These are phyloP conservation scores for Cercospora citrullina DNA, from an alignment of 2,329 filamentous ascomycete species.

Conservation along the genomic window DNA sequence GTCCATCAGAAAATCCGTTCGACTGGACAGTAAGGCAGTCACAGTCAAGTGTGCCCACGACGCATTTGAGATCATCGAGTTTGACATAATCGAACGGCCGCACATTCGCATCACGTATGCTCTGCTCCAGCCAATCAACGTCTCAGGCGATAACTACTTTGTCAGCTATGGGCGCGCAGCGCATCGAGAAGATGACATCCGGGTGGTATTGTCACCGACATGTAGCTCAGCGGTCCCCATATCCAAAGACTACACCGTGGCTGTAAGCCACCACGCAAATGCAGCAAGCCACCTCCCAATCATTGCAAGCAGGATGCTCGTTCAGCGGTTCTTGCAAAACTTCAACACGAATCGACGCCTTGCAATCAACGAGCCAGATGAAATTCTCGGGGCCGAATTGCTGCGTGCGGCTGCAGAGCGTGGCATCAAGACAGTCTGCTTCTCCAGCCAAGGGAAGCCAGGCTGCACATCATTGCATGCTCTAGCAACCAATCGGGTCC, in stretches of 20 bases:
- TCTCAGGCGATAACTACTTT: constrained; percentile 14
- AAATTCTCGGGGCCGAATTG: constrained; percentile 9
- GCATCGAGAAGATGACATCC: constrained; percentile 1
- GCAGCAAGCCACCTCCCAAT: constrained; percentile 6
- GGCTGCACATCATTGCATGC: constrained; percentile 8
- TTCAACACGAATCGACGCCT: constrained; percentile 12
- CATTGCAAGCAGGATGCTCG: constrained; percentile 15
- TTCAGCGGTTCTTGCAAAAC: constrained; percentile 4
- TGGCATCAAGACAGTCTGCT: constrained; percentile 12
- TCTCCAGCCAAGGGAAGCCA: constrained; percentile 9
- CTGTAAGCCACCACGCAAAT: constrained; percentile 7
- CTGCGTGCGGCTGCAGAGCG: constrained; percentile 3
- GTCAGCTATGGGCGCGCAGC: constrained; percentile 9
- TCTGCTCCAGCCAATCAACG: constrained; percentile 10
- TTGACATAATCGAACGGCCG: not conserved
- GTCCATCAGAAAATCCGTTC: not conserved
- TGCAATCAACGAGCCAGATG: constrained; percentile 14
- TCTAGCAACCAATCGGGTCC: constrained; percentile 5
- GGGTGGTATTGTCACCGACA: constrained; percentile 11
- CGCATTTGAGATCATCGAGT: constrained; percentile 11
- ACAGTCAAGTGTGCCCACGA: constrained; percentile 9
- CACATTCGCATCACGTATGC: constrained; percentile 9
- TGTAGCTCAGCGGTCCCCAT: constrained; percentile 12
- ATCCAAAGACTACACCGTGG: not conserved
- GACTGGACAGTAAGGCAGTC: constrained; percentile 9